These are phyloP conservation scores for Aspergillus mulundensis DNA, from an alignment of 495 filamentous ascomycete genomes.

Conservation along the genomic window DNA sequence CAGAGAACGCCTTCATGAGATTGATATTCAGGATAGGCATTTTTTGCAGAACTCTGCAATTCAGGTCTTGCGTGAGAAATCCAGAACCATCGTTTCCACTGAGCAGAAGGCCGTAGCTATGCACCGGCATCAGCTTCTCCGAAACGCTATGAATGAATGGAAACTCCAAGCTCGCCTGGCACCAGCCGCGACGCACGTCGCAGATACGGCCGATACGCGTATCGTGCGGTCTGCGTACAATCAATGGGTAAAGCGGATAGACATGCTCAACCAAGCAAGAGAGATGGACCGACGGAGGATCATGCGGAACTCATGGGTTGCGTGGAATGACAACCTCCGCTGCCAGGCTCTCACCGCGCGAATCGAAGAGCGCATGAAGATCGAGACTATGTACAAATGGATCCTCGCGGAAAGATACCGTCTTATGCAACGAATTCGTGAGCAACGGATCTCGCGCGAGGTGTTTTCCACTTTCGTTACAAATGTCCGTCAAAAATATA, in stretches of 20 bases:
- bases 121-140: constrained; percentile 28
- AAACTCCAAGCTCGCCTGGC: constrained; percentile 40
- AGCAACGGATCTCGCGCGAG: constrained; percentile 46
- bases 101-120: constrained; percentile 32
- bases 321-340: constrained; percentile 65
- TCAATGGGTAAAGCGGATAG: constrained; percentile 49
- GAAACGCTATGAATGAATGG: constrained; percentile 35
- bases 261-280: constrained; percentile 50
- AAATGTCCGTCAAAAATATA: constrained; percentile 36
- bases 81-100: constrained; percentile 23
- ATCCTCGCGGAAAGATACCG: constrained; percentile 51
- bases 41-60: constrained; percentile 23
- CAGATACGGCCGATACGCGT: constrained; percentile 44
- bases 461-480: constrained; percentile 41
- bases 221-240: constrained; percentile 45
- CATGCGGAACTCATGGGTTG: constrained; percentile 55
- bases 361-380: constrained; percentile 55
- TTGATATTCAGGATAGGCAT: constrained; percentile 29
- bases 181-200: constrained; percentile 44
- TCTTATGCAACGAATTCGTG: constrained; percentile 50
- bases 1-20: constrained; percentile 39
- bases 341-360: constrained; percentile 48
- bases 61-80: constrained; percentile 32
- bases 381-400: constrained; percentile 63
- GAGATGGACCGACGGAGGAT: constrained; percentile 50